A percentile compares a stretch with the other conserved stretches of the same genome.
These are phyloP conservation scores for Blepharisma undulans DNA, from an alignment of 169 alveolate species.

Conservation along the genomic window DNA sequence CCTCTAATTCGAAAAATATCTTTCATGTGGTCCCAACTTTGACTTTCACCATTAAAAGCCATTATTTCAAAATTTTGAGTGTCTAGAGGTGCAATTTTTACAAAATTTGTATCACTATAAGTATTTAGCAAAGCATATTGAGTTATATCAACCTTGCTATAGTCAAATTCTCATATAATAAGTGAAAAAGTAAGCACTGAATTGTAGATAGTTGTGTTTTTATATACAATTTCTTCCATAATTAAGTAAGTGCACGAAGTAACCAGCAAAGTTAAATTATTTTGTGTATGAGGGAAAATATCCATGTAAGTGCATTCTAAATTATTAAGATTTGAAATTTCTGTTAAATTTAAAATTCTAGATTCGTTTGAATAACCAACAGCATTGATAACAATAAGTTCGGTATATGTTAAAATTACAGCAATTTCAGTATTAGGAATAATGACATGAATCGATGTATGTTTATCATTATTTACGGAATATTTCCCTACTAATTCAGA, in stretches of 20 bases:
- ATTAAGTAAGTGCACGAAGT: not conserved
- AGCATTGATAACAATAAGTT: not conserved
- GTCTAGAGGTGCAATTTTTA: not conserved
- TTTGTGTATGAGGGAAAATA: not conserved
- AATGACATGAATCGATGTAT: not conserved
- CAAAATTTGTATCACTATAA: not conserved
- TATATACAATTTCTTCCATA: not conserved
- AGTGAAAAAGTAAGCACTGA: not conserved
- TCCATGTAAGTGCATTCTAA: not conserved
- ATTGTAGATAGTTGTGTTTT: not conserved
- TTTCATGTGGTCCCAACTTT: too few relatives aligned
- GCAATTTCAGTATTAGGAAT: not conserved
- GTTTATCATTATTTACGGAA: too few relatives aligned
- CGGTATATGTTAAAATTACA: not conserved
- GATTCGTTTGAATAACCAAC: not conserved
- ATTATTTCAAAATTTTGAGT: not conserved
- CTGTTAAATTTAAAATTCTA: not conserved
- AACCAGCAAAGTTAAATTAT: not conserved
- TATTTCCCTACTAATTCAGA: not conserved
- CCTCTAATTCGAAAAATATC: not conserved
- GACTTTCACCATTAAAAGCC: not conserved
- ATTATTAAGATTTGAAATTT: not conserved
- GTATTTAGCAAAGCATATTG: not conserved
- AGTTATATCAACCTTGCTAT: too few relatives aligned
- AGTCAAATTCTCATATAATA: not conserved